phyloP scores from a whole-genome alignment of 2,329 filamentous ascomycete genomes.

The Alternaria tenuissima region DNA sequence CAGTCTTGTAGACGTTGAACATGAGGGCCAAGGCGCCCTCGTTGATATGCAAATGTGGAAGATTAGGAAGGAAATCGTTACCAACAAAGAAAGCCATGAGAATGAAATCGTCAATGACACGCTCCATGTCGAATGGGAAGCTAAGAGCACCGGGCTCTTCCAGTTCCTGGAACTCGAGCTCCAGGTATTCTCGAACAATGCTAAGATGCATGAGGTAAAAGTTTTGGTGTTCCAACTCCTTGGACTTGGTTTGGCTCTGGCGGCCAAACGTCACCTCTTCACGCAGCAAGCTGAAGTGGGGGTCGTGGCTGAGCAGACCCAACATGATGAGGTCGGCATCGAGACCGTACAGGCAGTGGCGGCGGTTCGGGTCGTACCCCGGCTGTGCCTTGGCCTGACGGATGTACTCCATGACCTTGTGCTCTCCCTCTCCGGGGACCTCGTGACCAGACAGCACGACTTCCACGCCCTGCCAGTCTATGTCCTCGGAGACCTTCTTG shows the following conservation, averaged over 20 bases:
- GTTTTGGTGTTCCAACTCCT: conserved; percentile 97
- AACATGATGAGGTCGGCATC: conserved; percentile 99
- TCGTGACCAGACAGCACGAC: conserved; percentile 97
- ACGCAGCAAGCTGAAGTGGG: conserved; percentile 94
- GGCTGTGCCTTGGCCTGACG: conserved; percentile 95
- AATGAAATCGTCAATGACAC: conserved; percentile 98
- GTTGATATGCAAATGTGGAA: conserved; percentile 97
- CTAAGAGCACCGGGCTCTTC: conserved; percentile 74
- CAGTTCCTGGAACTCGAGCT: conserved; percentile 95
- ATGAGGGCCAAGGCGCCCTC: conserved; percentile 96
- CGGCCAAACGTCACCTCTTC: conserved; percentile 98
- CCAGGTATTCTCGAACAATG: conserved; percentile 95
- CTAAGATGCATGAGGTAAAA: conserved; percentile 98
- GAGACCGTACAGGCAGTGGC: conserved; percentile 95
- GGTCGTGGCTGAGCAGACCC: conserved; percentile 94
- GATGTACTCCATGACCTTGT: conserved; percentile 99
- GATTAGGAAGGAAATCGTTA: conserved; percentile 97
- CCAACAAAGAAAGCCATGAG: conserved; percentile 99
- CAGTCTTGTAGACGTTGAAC: conserved; percentile 95
- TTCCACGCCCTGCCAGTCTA: conserved; percentile 96
- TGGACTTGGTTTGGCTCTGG: conserved; percentile 84
- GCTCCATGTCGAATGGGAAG: conserved; percentile 91
- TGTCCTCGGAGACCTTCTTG: conserved; percentile 97
- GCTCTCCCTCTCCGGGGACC: conserved; percentile 96
- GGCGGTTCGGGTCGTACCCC: conserved; percentile 88